Evolutionary conservation across 139 green algal genomes (phyloP), one percentile per base, ranked within the genome.

Genomic region (Spirogloea muscicola): DNA sequence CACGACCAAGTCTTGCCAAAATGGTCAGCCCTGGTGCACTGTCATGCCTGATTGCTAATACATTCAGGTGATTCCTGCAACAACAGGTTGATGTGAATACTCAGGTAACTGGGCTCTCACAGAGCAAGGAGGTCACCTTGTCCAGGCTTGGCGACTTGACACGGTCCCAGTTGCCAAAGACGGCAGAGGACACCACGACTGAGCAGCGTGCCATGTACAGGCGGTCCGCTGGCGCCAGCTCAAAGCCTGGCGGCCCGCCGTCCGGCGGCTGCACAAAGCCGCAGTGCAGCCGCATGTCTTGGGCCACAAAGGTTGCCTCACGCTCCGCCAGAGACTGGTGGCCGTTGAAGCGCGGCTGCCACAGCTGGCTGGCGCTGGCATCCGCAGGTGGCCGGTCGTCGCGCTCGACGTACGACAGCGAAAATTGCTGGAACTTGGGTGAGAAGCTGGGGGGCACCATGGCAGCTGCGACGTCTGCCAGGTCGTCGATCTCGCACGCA

Each of bases 141-240:
- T 16, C 25, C 7, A 39, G 51, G 25, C 40, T 21, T 21, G 65
- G 65, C 40, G 27, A 29, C 2, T 34, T 21, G 13, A 79, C 36
- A 18, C 40, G 70, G 43, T 79, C 70, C 63, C 63, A 78, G 29
- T 79, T 44, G 3, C 29, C 70, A 78, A 79, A 79, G 33, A 79
- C 37, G 13, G 70, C 70, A 9, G 70, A 79, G 1, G 46, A 31
- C 33, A 79, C 70, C 0, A 49, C 60, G 38, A 75, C 46, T 40
- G 40, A 27, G 58, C 70, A 79, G 33, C 60, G 31, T 29, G 40
- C 61, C 70, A 79, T 64, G 38, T 48, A 79, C 42, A 36, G 29
- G 25, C 67, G 27, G 38, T 79, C 70, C 27, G 7, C 41, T 37
- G 75, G 25, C 16, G 38, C 41, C 27, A 79, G 63, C 4, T 58